Base-by-base conservation (phyloP, 1,139 yeast species). In the Geotrichum bryndzae region DNA sequence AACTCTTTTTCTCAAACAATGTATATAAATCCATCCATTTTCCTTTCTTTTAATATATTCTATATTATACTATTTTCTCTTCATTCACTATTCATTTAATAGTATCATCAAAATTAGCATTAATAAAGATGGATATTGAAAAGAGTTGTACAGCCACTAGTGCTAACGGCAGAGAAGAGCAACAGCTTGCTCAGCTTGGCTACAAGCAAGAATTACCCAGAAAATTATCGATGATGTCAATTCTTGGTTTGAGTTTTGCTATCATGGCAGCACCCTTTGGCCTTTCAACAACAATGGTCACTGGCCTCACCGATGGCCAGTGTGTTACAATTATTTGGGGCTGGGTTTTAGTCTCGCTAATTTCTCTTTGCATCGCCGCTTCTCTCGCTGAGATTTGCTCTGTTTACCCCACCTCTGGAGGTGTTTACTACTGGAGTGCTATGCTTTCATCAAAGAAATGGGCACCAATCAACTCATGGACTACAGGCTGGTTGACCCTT, bases 331-430 rank as follows among this genome's bases (percentile, higher is more conserved):
- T 68, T 46, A 55, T 68, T 27, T 68, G 69, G 70, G 71, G 70
- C 3, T 61, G 68, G 61, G 53, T 54, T 13, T 51, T 67, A 11
- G 69, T 68, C 18, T 63, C 68, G 13, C 50, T 64, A n/a, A 68
- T 67, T 58, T 66, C 67, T 35, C 56, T 67, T 11, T 68, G 69
- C 51, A 68, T 68, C 46, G 68, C 69, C 15, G 61, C 68, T 8
- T 68, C 71, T 2, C 64, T 68, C 31, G 71, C 68, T n/a, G 71
- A 68, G 57, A 66, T 68, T 54, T 67, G 70, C 66, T 50, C 65
- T 51, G 60, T 66, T 60, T 58, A 66, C 66, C 56, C 68, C 63
- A 56, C 70, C 54, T 61, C 65, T 60, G 61, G 69, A 64, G 51
- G 67, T 63, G 61, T 65, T 57, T 66, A 64, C 69, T 54, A 64